Percentiles rank a stretch among this genome's conserved stretches.
Evolutionary conservation across 2,329 filamentous ascomycete species (phyloP).

Genomic region (Paecilomyces niveus): DNA sequence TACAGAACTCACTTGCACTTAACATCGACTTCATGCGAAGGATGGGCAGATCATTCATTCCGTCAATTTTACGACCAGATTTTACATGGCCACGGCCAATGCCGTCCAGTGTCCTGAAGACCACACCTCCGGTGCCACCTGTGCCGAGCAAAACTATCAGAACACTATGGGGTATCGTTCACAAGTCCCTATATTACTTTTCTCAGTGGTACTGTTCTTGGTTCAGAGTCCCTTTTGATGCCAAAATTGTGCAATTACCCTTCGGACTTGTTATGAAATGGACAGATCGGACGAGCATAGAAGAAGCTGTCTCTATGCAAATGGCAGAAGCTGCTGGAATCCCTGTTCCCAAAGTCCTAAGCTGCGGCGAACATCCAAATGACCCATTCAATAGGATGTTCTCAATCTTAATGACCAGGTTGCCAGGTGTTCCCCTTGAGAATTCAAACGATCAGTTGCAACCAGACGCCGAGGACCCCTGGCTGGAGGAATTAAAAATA

Average conservation of each 20-base stretch:
- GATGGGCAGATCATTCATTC: conserved; percentile 10
- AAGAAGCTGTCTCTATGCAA: conserved; percentile 30
- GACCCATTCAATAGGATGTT: conserved; percentile 12
- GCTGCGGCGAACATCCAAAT: conserved; percentile 24
- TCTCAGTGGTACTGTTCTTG: conserved; percentile 25
- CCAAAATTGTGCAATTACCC: conserved; percentile 25
- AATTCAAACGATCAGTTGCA: conserved; percentile 20
- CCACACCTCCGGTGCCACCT: conserved; percentile 16
- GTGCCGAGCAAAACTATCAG: conserved; percentile 11
- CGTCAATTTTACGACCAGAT: conserved; percentile 15
- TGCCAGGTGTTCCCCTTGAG: conserved; percentile 26
- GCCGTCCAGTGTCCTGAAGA: conserved; percentile 9
- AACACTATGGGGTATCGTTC: conserved; percentile 22
- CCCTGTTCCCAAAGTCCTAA: conserved; percentile 26
- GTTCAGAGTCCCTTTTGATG: conserved; percentile 16
- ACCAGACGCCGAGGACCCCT: conserved; percentile 21
- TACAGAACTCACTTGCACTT: too few relatives aligned
- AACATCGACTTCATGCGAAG: neutral
- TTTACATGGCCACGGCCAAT: conserved; percentile 20
- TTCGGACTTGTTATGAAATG: conserved; percentile 35
- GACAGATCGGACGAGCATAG: conserved; percentile 27
- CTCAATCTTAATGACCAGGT: conserved; percentile 38
- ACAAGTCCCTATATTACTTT: conserved; percentile 19
- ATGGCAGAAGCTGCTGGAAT: conserved; percentile 28
- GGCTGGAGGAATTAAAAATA: conserved; percentile 26